phyloP scores from a whole-genome alignment of 208 protist genomes.

The Trypanosoma mega region DNA sequence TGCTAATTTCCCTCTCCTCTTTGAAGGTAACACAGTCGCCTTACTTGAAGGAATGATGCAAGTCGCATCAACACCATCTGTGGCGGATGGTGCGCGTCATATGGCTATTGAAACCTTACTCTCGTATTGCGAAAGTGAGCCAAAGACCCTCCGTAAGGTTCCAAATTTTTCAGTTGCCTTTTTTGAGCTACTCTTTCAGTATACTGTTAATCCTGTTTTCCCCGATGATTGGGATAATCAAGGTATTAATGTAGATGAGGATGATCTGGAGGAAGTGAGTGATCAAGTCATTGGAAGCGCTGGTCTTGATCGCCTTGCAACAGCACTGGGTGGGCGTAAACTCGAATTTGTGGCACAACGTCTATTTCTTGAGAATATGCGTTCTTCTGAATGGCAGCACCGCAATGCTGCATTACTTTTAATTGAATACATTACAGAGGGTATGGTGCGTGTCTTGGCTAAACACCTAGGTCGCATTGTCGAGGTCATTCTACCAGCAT shows the following conservation, averaged over 20 bases:
- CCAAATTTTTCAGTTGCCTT: constrained; percentile 75
- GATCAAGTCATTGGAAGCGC: constrained; percentile 64
- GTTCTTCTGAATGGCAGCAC: constrained; percentile 61
- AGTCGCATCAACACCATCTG: constrained; percentile 55
- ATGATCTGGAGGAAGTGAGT: constrained; percentile 58
- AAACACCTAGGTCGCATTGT: constrained; percentile 61
- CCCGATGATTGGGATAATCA: constrained; percentile 67
- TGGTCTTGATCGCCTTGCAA: constrained; percentile 77
- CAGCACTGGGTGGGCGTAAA: constrained; percentile 74
- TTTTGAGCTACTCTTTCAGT: constrained; percentile 85
- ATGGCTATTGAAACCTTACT: constrained; percentile 82
- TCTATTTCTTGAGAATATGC: constrained; percentile 75
- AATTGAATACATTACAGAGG: constrained; percentile 72
- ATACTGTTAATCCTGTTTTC: constrained; percentile 67
- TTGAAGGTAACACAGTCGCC: constrained; percentile 43
- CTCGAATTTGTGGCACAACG: constrained; percentile 60
- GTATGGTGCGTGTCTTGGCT: constrained; percentile 58
- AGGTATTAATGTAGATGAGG: constrained; percentile 51
- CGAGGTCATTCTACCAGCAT: constrained; percentile 38
- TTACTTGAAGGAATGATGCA: constrained; percentile 76
- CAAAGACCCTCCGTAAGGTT: constrained; percentile 79
- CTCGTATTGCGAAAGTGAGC: constrained; percentile 75
- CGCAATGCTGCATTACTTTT: constrained; percentile 74
- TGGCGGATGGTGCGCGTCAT: constrained; percentile 55
- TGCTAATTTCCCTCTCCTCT: constrained; percentile 42